phyloP scores from a whole-genome alignment of 148 eudicot species.

The Nyssa sinensis region DNA sequence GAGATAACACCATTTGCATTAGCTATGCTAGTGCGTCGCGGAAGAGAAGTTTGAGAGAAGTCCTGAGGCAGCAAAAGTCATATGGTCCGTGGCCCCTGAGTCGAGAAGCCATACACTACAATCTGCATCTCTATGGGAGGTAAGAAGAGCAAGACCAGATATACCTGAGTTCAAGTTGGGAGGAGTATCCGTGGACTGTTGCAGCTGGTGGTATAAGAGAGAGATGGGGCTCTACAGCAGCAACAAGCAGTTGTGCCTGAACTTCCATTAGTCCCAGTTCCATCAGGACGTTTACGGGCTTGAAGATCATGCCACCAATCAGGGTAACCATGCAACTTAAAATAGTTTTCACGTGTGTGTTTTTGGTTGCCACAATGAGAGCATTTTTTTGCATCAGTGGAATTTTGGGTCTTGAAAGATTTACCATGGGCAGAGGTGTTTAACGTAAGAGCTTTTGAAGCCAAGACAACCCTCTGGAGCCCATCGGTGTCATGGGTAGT shows the following conservation, averaged over 20 bases:
- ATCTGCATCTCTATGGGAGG: neutral
- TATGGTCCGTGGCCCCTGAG: neutral
- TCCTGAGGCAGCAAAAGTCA: neutral
- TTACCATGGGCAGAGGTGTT: neutral
- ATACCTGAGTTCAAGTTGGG: neutral
- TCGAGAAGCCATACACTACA: neutral
- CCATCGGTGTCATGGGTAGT: neutral
- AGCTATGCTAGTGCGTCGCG: neutral
- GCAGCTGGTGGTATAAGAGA: neutral
- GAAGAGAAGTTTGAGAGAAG: neutral
- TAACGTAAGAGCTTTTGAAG: neutral
- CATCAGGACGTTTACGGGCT: neutral
- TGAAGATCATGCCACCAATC: no score
- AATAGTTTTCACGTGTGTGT: neutral
- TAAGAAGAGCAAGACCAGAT: neutral
- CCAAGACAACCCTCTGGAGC: neutral
- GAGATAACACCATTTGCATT: constrained; percentile 3
- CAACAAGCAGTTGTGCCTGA: neutral
- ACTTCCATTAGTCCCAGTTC: neutral
- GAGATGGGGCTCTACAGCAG: neutral
- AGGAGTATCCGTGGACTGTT: no score
- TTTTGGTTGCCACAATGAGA: neutral
- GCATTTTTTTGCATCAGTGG: neutral
- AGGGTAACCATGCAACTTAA: no score
- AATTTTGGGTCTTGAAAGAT: neutral